Conservation (phyloP, 164 flowering plant genomes). For the Dillenia turbinata region DNA sequence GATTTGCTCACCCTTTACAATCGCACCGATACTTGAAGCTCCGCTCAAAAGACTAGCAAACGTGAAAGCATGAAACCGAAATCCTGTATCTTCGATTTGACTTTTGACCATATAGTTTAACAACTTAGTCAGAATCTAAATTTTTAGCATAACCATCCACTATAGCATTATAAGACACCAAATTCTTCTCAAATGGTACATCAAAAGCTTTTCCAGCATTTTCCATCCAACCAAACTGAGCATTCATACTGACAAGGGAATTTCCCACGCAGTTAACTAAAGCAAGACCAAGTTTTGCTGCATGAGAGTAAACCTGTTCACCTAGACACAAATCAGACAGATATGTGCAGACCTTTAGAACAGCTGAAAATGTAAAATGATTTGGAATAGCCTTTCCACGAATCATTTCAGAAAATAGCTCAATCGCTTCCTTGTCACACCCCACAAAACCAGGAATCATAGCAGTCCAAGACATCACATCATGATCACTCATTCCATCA, state of each 20-base stretch:
- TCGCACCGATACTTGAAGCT: slow-evolving; percentile 63
- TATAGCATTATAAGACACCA: slow-evolving; percentile 61
- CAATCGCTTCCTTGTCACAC: slow-evolving; percentile 49
- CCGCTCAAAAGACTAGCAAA: slow-evolving; percentile 79
- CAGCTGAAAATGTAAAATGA: slow-evolving; percentile 69
- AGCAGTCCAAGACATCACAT: slow-evolving; percentile 93
- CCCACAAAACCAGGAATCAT: slow-evolving; percentile 71
- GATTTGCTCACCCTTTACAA: slow-evolving; percentile 69
- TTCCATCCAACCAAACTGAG: slow-evolving; percentile 57
- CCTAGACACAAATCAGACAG: slow-evolving; percentile 41
- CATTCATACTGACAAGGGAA: slow-evolving; percentile 71
- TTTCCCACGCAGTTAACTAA: slow-evolving; percentile 65
- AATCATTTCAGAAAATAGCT: slow-evolving; percentile 55
- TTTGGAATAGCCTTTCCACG: slow-evolving; percentile 47
- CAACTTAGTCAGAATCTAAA: slow-evolving; percentile 47
- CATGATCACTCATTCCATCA: slow-evolving; percentile 55
- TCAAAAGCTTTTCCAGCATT: slow-evolving; percentile 76
- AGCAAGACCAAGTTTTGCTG: slow-evolving; percentile 53
- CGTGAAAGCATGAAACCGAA: slow-evolving; percentile 49
- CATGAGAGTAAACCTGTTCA: slow-evolving; percentile 49
- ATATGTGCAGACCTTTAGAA: slow-evolving; percentile 75
- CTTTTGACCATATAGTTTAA: slow-evolving; percentile 48
- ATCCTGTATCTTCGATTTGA: slow-evolving; percentile 32
- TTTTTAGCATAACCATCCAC: slow-evolving; percentile 64
- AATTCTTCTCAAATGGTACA: slow-evolving; percentile 62